phyloP scores from a whole-genome alignment of 306 rosid genomes.

The Lotus japonicus region DNA sequence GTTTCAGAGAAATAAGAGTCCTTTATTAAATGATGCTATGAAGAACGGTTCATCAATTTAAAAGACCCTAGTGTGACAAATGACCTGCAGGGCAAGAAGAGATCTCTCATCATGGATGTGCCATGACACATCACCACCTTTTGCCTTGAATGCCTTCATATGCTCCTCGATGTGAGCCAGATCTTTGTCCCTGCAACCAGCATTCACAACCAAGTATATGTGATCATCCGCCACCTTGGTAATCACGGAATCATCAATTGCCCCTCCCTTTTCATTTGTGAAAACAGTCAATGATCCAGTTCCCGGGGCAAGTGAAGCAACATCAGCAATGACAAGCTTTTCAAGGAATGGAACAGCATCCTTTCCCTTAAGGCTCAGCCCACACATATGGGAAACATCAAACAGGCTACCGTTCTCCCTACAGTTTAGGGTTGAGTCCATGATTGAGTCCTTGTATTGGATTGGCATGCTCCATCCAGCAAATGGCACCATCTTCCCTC shows the following conservation, averaged over 20 bases:
- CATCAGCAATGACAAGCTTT: slow-evolving; percentile 87
- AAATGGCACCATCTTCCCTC: slow-evolving; percentile 97
- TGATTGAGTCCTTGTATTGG: slow-evolving; percentile 92
- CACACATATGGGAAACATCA: slow-evolving; percentile 92
- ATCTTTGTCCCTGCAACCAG: slow-evolving; percentile 95
- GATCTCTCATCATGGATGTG: slow-evolving; percentile 95
- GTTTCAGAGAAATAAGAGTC: slow-evolving; percentile 22
- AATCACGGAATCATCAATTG: slow-evolving; percentile 87
- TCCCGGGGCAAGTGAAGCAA: slow-evolving; percentile 70
- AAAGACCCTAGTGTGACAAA: not conserved
- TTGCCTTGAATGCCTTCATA: slow-evolving; percentile 91
- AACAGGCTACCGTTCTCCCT: slow-evolving; percentile 78
- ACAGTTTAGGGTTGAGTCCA: slow-evolving; percentile 85
- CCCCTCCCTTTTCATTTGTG: slow-evolving; percentile 93
- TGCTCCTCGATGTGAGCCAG: slow-evolving; percentile 89
- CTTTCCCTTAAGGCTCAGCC: slow-evolving; percentile 88
- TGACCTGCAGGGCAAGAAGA: slow-evolving; percentile 86
- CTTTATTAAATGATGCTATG: not conserved
- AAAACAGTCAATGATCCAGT: slow-evolving; percentile 83
- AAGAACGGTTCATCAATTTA: not conserved
- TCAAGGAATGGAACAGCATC: slow-evolving; percentile 69
- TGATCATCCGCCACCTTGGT: slow-evolving; percentile 79
- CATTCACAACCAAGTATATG: slow-evolving; percentile 87
- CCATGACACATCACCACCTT: slow-evolving; percentile 97
- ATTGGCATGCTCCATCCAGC: slow-evolving; percentile 99